phyloP scores from a whole-genome alignment of 345 rosid species.

The Syzygium grande region DNA sequence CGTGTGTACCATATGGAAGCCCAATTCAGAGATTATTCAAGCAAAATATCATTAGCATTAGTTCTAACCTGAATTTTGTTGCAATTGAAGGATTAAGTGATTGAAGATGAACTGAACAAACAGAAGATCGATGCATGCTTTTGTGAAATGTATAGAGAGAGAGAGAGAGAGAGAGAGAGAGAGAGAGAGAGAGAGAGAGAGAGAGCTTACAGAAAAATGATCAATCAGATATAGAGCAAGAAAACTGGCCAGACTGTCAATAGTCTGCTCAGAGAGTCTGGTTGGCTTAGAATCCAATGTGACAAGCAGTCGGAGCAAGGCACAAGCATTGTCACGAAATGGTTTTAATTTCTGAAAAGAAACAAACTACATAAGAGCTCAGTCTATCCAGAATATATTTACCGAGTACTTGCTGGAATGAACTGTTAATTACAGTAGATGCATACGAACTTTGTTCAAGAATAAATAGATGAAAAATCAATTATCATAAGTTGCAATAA shows the following conservation, averaged over 20 bases:
- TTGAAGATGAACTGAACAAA: not conserved
- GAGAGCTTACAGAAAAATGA: constrained; percentile 42
- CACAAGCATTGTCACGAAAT: constrained; percentile 53
- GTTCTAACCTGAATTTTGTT: not conserved
- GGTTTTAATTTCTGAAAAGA: constrained; percentile 38
- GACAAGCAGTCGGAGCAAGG: constrained; percentile 57
- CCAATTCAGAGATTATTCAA: not conserved
- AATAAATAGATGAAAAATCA: not conserved
- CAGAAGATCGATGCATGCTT: not conserved
- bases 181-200: not conserved
- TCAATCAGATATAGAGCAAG: constrained; percentile 52
- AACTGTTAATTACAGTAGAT: not conserved
- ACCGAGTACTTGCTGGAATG: not conserved
- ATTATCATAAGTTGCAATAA: not conserved
- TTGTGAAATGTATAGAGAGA: not conserved
- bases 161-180: not conserved
- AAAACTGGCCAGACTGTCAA: constrained; percentile 35
- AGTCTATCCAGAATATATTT: not conserved
- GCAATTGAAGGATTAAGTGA: not conserved
- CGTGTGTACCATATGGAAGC: not conserved
- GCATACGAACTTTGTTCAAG: not conserved
- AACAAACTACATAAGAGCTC: constrained; percentile 5
- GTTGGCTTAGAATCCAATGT: constrained; percentile 64
- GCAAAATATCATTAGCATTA: not conserved
- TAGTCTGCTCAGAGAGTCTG: constrained; percentile 49